Conservation (phyloP, 139 green algal species). For the Coccomyxa sp. region DNA sequence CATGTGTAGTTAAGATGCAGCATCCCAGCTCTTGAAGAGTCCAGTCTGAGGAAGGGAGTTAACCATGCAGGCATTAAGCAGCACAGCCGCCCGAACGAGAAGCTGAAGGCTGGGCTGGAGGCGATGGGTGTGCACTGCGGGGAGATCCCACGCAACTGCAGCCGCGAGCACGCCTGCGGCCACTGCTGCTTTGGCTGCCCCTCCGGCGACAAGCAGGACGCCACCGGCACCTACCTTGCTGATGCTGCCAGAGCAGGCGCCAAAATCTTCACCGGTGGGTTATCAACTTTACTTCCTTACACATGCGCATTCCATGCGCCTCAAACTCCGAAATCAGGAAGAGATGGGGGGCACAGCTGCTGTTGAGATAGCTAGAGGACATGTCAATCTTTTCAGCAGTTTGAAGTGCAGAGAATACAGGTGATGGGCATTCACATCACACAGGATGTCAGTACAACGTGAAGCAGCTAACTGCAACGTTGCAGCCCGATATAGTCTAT, state of each 20-base stretch:
- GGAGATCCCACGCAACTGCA: constrained; percentile 51
- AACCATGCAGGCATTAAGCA: background rate
- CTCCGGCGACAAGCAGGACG: constrained; percentile 48
- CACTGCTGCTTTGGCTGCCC: constrained; percentile 7
- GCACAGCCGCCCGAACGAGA: background rate
- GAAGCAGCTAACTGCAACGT: too few relatives aligned
- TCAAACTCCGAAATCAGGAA: background rate
- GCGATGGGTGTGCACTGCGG: constrained; percentile 27
- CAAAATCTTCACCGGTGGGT: constrained; percentile 43
- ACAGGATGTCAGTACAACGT: too few relatives aligned
- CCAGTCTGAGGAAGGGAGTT: too few relatives aligned
- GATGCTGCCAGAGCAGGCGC: constrained; percentile 50
- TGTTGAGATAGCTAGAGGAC: background rate
- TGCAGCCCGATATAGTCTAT: too few relatives aligned
- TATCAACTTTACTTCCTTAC: background rate
- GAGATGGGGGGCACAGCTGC: constrained; percentile 30
- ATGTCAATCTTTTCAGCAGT: background rate
- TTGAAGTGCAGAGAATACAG: too few relatives aligned
- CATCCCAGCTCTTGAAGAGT: too few relatives aligned
- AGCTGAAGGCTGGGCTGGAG: constrained; percentile 36
- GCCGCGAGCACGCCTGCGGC: background rate
- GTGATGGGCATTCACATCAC: too few relatives aligned
- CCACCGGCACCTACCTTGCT: constrained; percentile 52
- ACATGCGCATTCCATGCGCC: background rate
- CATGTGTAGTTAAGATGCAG: too few relatives aligned